These are phyloP conservation scores for Auriscalpium orientale DNA, from an alignment of 768 basidiomycete species.

Conservation along the genomic window DNA sequence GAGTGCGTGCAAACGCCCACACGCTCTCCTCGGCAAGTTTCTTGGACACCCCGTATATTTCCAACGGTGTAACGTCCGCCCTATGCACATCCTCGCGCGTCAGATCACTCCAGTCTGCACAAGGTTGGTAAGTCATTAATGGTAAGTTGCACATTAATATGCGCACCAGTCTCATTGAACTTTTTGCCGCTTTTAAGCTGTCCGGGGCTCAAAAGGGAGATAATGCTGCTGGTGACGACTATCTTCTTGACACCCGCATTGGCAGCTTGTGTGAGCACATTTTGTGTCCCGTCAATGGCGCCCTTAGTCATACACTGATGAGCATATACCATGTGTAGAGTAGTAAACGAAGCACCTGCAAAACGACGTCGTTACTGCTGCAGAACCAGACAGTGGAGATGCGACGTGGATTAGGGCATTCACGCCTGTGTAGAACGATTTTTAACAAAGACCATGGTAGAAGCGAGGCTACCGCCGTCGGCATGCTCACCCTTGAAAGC, in stretches of 20 bases:
- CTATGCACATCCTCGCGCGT: constrained; percentile 25
- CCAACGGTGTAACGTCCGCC: constrained; percentile 7
- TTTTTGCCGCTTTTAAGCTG: neutral
- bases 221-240: constrained; percentile 9
- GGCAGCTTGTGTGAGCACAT: constrained; percentile 7
- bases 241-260: constrained; percentile 4
- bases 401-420: constrained; percentile 13
- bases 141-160: neutral
- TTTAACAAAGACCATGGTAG: no score
- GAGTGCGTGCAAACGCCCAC: constrained; percentile 18
- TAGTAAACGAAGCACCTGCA: neutral
- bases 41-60: constrained; percentile 32
- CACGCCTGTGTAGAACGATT: neutral
- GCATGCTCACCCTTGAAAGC: constrained; percentile 2
- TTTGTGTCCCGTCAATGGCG: constrained; percentile 9
- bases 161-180: neutral
- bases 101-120: constrained; percentile 26
- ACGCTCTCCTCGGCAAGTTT: constrained; percentile 20
- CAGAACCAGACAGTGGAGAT: constrained; percentile 3
- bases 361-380: constrained; percentile 6
- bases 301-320: neutral
- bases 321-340: no score
- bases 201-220: neutral
- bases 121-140: no score
- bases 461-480: no score